These are phyloP conservation scores for Chaetomidium leptoderma DNA, from an alignment of 495 filamentous ascomycete genomes.

Conservation along the genomic window DNA sequence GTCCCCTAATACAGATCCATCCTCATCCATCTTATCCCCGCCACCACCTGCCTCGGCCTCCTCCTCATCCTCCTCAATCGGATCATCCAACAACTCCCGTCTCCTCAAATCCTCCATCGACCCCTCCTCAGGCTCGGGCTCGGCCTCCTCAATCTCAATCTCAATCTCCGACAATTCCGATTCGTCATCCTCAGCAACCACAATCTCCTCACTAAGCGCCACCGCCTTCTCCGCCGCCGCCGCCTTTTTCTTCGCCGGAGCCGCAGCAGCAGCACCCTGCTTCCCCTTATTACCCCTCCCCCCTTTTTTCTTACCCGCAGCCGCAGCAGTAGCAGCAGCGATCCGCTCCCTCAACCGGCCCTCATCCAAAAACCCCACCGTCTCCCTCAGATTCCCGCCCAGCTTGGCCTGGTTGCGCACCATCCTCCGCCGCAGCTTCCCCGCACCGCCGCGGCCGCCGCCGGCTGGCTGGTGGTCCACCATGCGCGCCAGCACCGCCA, in stretches of 20 bases:
- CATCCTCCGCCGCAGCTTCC: conserved; percentile 60
- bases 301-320: neutral
- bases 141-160: conserved; percentile 46
- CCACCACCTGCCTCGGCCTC: conserved; percentile 35
- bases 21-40: conserved; percentile 46
- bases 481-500: conserved; percentile 67
- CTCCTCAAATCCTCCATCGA: conserved; percentile 58
- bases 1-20: conserved; percentile 69
- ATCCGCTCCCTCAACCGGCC: conserved; percentile 38
- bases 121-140: conserved; percentile 46
- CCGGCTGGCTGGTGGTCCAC: conserved; percentile 59
- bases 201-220: conserved; percentile 44
- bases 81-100: conserved; percentile 54
- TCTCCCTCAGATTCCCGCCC: conserved; percentile 71
- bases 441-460: too few relatives aligned
- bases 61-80: conserved; percentile 42
- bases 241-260: neutral
- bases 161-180: conserved; percentile 48
- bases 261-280: conserved; percentile 18
- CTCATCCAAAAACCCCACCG: conserved; percentile 69
- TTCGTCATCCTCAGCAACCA: conserved; percentile 49
- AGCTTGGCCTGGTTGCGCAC: conserved; percentile 61
- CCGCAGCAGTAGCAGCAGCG: conserved; percentile 18
- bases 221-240: conserved; percentile 28
- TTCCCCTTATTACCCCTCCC: conserved; percentile 16